These are phyloP conservation scores for Phytophthora aleatoria DNA, from an alignment of 352 stramenopile genomes.

Conservation along the genomic window DNA sequence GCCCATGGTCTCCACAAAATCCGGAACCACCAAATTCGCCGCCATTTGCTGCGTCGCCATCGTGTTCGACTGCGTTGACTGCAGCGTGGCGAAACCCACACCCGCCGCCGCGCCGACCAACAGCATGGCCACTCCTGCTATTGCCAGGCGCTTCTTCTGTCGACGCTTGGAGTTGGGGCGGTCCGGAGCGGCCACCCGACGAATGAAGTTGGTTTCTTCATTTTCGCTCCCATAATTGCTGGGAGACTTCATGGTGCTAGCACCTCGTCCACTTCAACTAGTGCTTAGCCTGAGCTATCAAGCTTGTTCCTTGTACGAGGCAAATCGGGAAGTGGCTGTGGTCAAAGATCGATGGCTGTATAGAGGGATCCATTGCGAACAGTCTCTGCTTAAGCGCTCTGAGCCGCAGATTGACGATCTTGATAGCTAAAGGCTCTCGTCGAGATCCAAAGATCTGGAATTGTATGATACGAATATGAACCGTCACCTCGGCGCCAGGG, in stretches of 20 bases:
- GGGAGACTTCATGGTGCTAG: constrained; percentile 54
- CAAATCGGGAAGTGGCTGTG: constrained; percentile 46
- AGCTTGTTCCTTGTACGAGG: constrained; percentile 29
- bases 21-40: constrained; percentile 21
- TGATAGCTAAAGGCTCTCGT: not conserved
- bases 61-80: not conserved
- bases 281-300: not conserved
- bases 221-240: constrained; percentile 62
- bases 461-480: constrained; percentile 2
- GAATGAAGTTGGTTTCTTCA: constrained; percentile 65
- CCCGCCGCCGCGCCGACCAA: constrained; percentile 46
- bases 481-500: constrained; percentile 10
- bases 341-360: constrained; percentile 1
- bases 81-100: constrained; percentile 49
- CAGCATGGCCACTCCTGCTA: constrained; percentile 43
- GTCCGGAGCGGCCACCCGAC: constrained; percentile 52
- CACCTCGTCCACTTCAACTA: constrained; percentile 4
- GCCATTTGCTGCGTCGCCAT: constrained; percentile 24
- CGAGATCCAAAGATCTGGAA: constrained; percentile 23
- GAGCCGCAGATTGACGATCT: constrained; percentile 21
- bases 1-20: constrained; percentile 42
- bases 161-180: constrained; percentile 38
- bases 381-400: constrained; percentile 15
- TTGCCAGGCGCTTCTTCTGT: constrained; percentile 50
- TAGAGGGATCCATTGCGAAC: constrained; percentile 11